A percentile compares a stretch with the other conserved stretches of the same genome.
phyloP scores from a whole-genome alignment of 108 stramenopile species.

The Nannochloropsis salina region DNA sequence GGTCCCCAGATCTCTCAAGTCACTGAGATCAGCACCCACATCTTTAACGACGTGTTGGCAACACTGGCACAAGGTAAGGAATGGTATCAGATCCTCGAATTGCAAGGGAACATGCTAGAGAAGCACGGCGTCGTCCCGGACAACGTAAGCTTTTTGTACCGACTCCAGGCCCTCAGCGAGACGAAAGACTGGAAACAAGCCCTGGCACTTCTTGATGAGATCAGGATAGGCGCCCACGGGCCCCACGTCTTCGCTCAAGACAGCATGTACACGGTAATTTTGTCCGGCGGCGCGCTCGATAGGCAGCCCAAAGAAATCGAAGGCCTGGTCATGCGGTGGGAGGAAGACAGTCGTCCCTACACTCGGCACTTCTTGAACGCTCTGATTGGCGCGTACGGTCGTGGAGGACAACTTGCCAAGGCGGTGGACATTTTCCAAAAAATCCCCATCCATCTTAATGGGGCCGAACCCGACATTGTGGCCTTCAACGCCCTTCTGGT shows the following conservation, averaged over 20 bases:
- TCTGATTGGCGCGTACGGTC: background rate
- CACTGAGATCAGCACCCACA: background rate
- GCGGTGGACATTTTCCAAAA: background rate
- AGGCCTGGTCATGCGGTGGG: background rate
- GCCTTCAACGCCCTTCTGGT: background rate
- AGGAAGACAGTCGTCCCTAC: background rate
- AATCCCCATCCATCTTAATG: background rate
- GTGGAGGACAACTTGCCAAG: background rate
- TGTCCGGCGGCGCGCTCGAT: background rate
- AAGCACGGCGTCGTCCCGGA: background rate
- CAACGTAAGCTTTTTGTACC: background rate
- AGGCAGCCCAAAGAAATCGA: background rate
- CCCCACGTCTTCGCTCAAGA: conserved; percentile 3
- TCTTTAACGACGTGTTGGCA: background rate
- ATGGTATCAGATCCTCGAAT: background rate
- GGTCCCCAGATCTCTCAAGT: no score
- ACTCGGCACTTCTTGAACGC: background rate
- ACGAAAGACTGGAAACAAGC: background rate
- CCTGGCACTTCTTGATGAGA: background rate
- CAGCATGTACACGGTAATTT: background rate
- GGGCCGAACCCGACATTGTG: background rate
- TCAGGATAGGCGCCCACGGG: background rate
- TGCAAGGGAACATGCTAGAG: background rate
- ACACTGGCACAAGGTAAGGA: background rate
- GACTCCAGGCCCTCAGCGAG: background rate